Base-by-base conservation (phyloP, 78 protist species). In the Polysphondylium violaceum region DNA sequence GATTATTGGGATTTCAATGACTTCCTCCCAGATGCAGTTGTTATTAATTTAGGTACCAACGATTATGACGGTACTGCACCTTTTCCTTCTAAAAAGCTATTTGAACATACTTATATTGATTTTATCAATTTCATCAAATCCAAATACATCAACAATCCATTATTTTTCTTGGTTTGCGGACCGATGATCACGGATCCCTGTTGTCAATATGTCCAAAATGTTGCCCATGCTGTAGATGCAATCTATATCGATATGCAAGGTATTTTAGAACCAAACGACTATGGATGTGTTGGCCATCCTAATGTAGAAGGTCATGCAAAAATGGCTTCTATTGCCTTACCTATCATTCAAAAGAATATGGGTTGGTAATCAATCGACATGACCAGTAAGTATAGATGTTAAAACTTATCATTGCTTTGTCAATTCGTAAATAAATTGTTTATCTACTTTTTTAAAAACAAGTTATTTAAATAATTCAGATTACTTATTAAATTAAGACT, bases 201-300 rank as follows among this genome's bases (percentile, higher is more conserved):
- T 19, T 89, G 94, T 67, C 27, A 31, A 23, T 60, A 76, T 27
- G 51, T 67, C 2, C n/a, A 76, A 31, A 63, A 27, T 11, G 88
- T 89, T 8, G 35, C 72, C n/a, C 14, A 51, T n/a, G 33, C 43
- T 9, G 56, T 71, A 0, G 40, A 47, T 38, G 29, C 74, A 0
- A 40, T 27, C 5, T 89, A 76, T 38, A 78, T 89, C 1, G 94
- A 89, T 56, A 63, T 89, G 76, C 87, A 79, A 40, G 41, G 68
- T 58, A 74, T 89, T 29, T 58, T 65, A 23, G 61, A 71, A 19
- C 17, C 29, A 6, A 25, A 33, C 16, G 76, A 64, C 11, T 47
- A 23, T 60, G 94, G 94, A 53, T 89, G 94, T 41, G 12, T 35
- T 43, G 85, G 94, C 31, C 94, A 89, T 25, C 94, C 94, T 6